These are phyloP conservation scores for Albizia julibrissin DNA, from an alignment of 306 rosid species.

Conservation along the genomic window DNA sequence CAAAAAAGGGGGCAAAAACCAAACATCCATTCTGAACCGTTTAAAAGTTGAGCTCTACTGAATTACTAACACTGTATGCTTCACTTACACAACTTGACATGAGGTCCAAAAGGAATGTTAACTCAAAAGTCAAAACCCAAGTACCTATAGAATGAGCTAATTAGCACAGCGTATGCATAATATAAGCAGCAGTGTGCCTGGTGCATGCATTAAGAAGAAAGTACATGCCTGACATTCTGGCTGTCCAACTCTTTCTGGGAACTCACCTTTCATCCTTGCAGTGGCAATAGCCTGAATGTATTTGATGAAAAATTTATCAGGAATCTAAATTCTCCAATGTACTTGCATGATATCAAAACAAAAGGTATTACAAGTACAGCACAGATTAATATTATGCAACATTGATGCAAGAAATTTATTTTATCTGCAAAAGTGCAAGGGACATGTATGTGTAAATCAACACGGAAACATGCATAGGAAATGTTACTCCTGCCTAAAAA, in stretches of 20 bases:
- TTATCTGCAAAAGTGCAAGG: background rate
- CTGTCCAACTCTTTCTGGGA: constrained; percentile 94
- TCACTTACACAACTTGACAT: constrained; percentile 12
- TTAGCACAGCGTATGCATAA: constrained; percentile 34
- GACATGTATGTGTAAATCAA: background rate
- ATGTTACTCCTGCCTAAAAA: background rate
- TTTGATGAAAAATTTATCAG: constrained; percentile 28
- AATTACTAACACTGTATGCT: constrained; percentile 10
- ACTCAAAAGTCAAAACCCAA: constrained; percentile 29
- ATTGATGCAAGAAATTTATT: constrained; percentile 8
- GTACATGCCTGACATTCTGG: constrained; percentile 97
- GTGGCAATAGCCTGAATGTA: constrained; percentile 88
- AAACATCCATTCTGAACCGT: background rate
- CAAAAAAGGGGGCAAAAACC: too few relatives aligned
- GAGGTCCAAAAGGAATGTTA: background rate
- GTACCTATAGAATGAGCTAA: constrained; percentile 1
- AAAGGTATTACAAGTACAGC: constrained; percentile 3
- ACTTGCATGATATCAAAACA: background rate
- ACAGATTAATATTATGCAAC: background rate
- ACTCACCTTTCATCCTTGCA: constrained; percentile 97
- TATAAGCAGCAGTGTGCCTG: constrained; percentile 42
- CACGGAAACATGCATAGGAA: background rate
- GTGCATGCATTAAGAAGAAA: constrained; percentile 42
- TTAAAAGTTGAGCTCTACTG: constrained; percentile 7
- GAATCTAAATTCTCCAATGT: constrained; percentile 5